phyloP scores from a whole-genome alignment of 2,329 filamentous ascomycete species.

The Trichoderma sp. region DNA sequence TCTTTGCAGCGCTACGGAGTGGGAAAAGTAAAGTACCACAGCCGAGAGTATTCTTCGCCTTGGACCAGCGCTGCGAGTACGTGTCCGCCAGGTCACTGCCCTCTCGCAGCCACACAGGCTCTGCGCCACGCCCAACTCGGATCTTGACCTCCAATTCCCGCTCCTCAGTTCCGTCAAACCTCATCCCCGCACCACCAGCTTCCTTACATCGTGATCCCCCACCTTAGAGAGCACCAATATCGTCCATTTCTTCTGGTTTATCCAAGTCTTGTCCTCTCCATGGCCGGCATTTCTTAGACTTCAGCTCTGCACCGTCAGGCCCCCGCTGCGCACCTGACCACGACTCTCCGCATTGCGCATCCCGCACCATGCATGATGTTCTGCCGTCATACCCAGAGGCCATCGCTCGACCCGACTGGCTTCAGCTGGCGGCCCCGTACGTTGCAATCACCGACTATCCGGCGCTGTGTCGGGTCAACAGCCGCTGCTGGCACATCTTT shows the following conservation, averaged over 20 bases:
- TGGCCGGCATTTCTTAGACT: no score
- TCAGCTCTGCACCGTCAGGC: neutral
- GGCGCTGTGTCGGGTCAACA: constrained; percentile 53
- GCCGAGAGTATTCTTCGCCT: neutral
- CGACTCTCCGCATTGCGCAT: neutral
- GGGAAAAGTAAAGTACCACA: no score
- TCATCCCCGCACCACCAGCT: neutral
- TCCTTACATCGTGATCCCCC: neutral
- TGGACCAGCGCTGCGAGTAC: neutral
- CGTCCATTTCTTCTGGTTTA: no score
- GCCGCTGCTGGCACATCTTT: constrained; percentile 52
- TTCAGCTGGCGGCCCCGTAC: constrained; percentile 51
- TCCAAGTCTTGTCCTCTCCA: no score
- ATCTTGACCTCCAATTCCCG: neutral
- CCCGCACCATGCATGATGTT: constrained; percentile 34
- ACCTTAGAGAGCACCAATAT: no score
- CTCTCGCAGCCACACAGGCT: neutral
- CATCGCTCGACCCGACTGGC: constrained; percentile 51
- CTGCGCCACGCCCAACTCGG: neutral
- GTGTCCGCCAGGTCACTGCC: neutral
- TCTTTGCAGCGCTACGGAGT: no score
- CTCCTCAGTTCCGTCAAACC: neutral
- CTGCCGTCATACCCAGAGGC: constrained; percentile 60
- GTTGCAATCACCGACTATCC: constrained; percentile 47
- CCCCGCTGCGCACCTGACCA: neutral